Evolutionary conservation across 306 rosid genomes (phyloP).

Genomic region (Sphenostylis stenocarpa): DNA sequence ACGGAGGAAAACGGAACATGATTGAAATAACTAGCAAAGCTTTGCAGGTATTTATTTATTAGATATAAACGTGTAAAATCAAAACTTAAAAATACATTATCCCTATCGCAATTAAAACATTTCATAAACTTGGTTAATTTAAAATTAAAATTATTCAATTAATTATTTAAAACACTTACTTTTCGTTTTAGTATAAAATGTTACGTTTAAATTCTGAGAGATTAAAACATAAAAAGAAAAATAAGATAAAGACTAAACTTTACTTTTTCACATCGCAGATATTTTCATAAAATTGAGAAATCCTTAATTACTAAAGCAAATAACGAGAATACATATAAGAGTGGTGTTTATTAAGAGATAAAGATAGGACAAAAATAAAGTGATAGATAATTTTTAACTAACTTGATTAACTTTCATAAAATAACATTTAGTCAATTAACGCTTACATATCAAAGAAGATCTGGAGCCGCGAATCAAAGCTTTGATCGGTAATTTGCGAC

Average conservation of each 20-base stretch:
- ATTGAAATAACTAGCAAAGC: slow-evolving; percentile 8
- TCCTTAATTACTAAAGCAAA: slow-evolving; percentile 13
- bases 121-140: background rate
- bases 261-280: too few species aligned
- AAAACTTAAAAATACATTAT: background rate
- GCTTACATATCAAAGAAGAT: slow-evolving; percentile 91
- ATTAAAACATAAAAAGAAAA: too few species aligned
- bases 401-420: slow-evolving; percentile 4
- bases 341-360: background rate
- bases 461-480: slow-evolving; percentile 92
- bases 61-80: background rate
- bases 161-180: too few species aligned
- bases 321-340: slow-evolving; percentile 23
- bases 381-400: slow-evolving; percentile 10
- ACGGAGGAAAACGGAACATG: background rate
- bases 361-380: background rate
- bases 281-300: background rate
- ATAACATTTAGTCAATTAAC: slow-evolving; percentile 15
- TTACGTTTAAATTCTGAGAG: too few species aligned
- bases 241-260: background rate
- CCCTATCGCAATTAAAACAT: background rate
- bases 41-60: background rate
- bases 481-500: slow-evolving; percentile 89
- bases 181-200: too few species aligned
- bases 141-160: background rate